A percentile compares a stretch with the other conserved stretches of the same genome.
These are phyloP conservation scores for Sporothrix inflata DNA, from an alignment of 2,329 filamentous ascomycete genomes.

Conservation along the genomic window DNA sequence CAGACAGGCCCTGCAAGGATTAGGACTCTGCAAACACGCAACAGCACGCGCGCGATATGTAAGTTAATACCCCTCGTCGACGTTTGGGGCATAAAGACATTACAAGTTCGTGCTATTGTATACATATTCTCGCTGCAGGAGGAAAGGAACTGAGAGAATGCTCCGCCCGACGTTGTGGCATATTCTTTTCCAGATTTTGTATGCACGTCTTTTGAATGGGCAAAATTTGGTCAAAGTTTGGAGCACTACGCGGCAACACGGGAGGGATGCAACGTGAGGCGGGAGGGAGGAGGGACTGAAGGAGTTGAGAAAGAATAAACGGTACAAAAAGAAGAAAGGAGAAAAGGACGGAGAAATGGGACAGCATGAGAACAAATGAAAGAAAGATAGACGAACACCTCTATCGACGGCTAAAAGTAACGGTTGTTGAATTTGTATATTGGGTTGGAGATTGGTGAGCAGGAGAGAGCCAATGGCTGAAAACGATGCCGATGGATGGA, in stretches of 20 bases:
- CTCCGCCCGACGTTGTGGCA: neutral
- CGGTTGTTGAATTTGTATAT: neutral
- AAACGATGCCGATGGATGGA: neutral
- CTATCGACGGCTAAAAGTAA: neutral
- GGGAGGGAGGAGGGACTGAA: neutral
- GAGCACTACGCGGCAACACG: neutral
- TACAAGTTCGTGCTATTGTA: too few species aligned
- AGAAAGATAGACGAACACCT: neutral
- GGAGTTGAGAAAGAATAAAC: neutral
- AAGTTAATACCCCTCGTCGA: too few species aligned
- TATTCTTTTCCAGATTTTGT: neutral
- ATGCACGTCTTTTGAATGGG: neutral
- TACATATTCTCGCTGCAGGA: too few species aligned
- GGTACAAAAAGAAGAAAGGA: neutral
- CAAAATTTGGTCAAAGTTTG: neutral
- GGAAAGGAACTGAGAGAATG: neutral
- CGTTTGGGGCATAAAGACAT: too few species aligned
- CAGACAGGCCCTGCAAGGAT: neutral
- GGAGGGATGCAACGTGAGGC: conserved; percentile 17
- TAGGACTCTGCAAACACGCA: neutral
- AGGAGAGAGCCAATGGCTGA: neutral
- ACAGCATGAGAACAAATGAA: neutral
- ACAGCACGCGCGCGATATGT: neutral
- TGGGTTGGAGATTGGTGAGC: neutral
- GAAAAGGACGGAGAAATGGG: neutral